A percentile compares a stretch with the other conserved stretches of the same genome.
phyloP scores from a whole-genome alignment of 495 filamentous ascomycete species.

The Aspergillus olivimuriae region DNA sequence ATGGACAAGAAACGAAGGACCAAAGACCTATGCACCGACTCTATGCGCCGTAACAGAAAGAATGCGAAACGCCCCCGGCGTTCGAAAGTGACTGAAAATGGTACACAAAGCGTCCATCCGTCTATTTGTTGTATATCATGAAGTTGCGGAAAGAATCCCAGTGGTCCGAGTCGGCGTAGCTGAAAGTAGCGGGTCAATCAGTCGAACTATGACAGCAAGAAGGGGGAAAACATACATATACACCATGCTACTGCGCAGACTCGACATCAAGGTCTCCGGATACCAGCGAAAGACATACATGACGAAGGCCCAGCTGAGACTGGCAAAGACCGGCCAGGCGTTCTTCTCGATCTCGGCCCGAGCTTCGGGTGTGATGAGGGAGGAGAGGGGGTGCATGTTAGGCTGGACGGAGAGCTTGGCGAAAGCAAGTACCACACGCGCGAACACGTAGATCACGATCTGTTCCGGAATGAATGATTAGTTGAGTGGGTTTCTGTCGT shows the following conservation, averaged over 20 bases:
- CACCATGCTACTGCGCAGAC: conserved; percentile 91
- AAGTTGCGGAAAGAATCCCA: conserved; percentile 80
- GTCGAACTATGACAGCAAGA: neutral
- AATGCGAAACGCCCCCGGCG: neutral
- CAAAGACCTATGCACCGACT: conserved; percentile 16
- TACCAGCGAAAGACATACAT: conserved; percentile 96
- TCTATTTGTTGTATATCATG: conserved; percentile 77
- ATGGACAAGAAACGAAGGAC: conserved; percentile 10
- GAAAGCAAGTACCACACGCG: conserved; percentile 74
- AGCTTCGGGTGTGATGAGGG: conserved; percentile 34
- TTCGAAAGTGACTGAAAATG: neutral
- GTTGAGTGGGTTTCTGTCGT: neutral
- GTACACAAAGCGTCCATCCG: conserved; percentile 8
- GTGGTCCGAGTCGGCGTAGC: conserved; percentile 66
- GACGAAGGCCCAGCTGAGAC: conserved; percentile 78
- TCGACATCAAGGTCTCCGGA: conserved; percentile 80
- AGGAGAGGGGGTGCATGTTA: conserved; percentile 38
- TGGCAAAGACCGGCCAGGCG: conserved; percentile 89
- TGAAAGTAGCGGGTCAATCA: conserved; percentile 28
- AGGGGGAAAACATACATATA: conserved; percentile 75
- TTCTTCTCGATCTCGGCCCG: conserved; percentile 52
- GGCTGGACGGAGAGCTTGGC: conserved; percentile 77
- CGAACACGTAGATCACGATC: conserved; percentile 97
- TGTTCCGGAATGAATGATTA: conserved; percentile 6
- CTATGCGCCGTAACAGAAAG: conserved; percentile 25